phyloP scores from a whole-genome alignment of 768 basidiomycete species.

The Hericium erinaceus region DNA sequence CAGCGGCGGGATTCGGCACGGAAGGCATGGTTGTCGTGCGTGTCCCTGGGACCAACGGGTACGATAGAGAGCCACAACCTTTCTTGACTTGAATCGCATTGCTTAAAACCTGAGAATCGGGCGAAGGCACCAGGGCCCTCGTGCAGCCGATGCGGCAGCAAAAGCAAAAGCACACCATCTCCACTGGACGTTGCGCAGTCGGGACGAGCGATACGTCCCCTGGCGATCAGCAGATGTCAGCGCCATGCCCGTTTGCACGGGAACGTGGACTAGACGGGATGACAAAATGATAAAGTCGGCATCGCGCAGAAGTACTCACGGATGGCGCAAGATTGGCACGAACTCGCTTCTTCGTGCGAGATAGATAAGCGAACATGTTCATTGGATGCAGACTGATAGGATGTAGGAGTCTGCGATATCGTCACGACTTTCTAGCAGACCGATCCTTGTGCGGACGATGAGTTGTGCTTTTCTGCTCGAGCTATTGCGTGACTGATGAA shows the following conservation, averaged over 20 bases:
- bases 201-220: not conserved
- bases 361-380: not conserved
- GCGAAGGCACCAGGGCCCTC: slow-evolving; percentile 2
- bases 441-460: no score
- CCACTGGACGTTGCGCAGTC: not conserved
- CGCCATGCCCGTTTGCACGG: not conserved
- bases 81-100: not conserved
- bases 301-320: not conserved
- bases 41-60: not conserved
- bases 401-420: no score
- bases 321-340: slow-evolving; percentile 2
- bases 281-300: not conserved
- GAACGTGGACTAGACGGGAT: not conserved
- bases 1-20: not conserved
- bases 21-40: not conserved
- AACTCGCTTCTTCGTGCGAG: not conserved
- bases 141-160: no score
- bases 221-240: not conserved
- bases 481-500: no score
- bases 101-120: not conserved
- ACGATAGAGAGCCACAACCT: not conserved
- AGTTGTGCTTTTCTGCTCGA: no score
- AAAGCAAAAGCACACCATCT: not conserved
- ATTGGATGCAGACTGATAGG: no score
- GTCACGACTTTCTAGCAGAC: no score